phyloP scores from a whole-genome alignment of 2,329 filamentous ascomycete species.

The Triangularia setosa region DNA sequence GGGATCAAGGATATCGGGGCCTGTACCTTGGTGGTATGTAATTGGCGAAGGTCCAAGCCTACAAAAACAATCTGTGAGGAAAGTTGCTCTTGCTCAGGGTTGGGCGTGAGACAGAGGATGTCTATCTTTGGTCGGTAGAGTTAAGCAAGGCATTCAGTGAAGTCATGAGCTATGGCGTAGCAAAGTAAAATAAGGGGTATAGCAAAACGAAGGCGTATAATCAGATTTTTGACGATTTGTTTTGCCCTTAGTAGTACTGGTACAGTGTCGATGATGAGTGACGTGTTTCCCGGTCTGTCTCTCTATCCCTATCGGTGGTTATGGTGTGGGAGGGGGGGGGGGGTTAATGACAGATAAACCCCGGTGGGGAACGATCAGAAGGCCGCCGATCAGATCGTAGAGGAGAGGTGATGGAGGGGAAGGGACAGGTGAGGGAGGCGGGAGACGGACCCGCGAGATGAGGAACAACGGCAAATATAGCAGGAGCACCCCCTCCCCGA shows the following conservation, averaged over 20 bases:
- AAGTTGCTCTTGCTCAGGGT: not conserved
- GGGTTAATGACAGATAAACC: not conserved
- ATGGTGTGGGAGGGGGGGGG: not conserved
- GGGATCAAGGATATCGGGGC: not conserved
- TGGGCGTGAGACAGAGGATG: not conserved
- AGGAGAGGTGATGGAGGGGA: not conserved
- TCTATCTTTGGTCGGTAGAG: not conserved
- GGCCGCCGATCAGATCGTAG: not conserved
- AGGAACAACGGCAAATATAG: not conserved
- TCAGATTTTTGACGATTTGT: not conserved
- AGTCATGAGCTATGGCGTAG: not conserved
- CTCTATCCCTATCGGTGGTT: not conserved
- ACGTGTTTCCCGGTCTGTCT: not conserved
- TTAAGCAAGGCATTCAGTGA: not conserved
- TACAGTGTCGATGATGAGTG: not conserved
- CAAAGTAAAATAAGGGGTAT: not conserved
- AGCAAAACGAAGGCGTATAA: not conserved
- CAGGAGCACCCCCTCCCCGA: not conserved
- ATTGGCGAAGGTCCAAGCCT: not conserved
- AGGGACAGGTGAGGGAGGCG: slow-evolving; percentile 7
- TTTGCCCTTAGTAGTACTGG: not conserved
- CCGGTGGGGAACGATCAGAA: not conserved
- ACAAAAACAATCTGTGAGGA: not conserved
- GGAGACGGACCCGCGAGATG: slow-evolving; percentile 5
- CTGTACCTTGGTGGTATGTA: not conserved